These are phyloP conservation scores for Arabis hirsuta DNA, from an alignment of 345 rosid species.

Conservation along the genomic window DNA sequence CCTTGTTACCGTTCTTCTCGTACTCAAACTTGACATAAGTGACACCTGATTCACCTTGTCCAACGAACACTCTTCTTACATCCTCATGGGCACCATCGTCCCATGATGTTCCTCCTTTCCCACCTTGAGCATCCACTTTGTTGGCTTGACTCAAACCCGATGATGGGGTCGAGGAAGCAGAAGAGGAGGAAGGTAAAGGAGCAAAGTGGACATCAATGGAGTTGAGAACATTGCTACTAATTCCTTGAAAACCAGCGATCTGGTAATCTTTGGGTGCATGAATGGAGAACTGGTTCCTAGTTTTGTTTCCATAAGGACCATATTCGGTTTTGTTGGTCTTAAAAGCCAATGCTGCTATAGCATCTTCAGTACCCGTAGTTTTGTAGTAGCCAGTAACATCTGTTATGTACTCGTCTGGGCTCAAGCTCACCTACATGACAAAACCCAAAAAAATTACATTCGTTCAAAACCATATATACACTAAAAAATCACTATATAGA, in stretches of 20 bases:
- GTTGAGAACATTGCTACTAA: conserved; percentile 37
- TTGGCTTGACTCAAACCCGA: conserved; percentile 27
- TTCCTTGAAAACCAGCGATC: conserved; percentile 44
- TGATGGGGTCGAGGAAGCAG: conserved; percentile 21
- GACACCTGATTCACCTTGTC: conserved; percentile 45
- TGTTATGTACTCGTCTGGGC: conserved; percentile 45
- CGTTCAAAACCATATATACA: background rate
- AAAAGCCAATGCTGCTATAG: conserved; percentile 41
- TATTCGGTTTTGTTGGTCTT: conserved; percentile 40
- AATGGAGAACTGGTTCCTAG: conserved; percentile 30
- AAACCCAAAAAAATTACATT: background rate
- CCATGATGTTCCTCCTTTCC: conserved; percentile 39
- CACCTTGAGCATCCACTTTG: conserved; percentile 45
- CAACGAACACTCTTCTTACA: conserved; percentile 41
- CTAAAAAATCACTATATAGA: background rate
- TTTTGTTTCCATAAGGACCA: conserved; percentile 45
- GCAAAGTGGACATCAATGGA: conserved; percentile 43
- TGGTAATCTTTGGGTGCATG: conserved; percentile 43
- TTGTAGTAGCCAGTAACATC: conserved; percentile 41
- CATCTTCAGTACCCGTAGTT: conserved; percentile 35
- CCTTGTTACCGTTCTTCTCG: conserved; percentile 32
- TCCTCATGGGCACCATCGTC: conserved; percentile 46
- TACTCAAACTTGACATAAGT: conserved; percentile 42
- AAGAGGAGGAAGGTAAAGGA: conserved; percentile 29
- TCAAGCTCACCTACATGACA: conserved; percentile 32